Percentiles rank a stretch among this genome's conserved stretches.
Conservation (phyloP, 768 basidiomycete species). For the Tricholomella constricta region DNA sequence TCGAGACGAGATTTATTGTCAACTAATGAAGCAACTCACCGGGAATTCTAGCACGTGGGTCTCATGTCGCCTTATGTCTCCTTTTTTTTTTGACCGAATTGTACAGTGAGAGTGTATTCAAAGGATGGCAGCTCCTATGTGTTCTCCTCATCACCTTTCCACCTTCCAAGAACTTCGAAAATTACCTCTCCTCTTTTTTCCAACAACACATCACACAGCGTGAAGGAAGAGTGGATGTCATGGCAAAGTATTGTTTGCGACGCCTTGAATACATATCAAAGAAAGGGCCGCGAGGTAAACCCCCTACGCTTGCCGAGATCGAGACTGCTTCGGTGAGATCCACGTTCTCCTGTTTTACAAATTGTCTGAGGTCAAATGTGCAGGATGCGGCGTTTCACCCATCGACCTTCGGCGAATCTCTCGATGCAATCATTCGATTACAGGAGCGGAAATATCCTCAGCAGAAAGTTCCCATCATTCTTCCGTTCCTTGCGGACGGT, state of each 20-base stretch:
- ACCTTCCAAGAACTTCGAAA: constrained; percentile 91
- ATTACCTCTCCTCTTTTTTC: constrained; percentile 81
- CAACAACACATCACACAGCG: constrained; percentile 64
- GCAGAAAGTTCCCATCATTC: constrained; percentile 86
- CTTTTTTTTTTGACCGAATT: constrained; percentile 5
- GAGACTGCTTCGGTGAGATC: constrained; percentile 80
- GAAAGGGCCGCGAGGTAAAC: constrained; percentile 85
- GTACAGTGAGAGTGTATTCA: constrained; percentile 78
- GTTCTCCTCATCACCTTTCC: constrained; percentile 91
- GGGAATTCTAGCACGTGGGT: constrained; percentile 79
- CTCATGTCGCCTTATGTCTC: neutral
- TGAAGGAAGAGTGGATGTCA: constrained; percentile 81
- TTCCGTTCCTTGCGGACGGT: constrained; percentile 91
- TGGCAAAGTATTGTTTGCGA: constrained; percentile 90
- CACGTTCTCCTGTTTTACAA: neutral
- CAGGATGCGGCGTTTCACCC: constrained; percentile 94
- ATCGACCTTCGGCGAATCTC: constrained; percentile 89
- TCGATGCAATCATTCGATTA: constrained; percentile 80
- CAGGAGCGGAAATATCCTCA: constrained; percentile 87
- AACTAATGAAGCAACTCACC: constrained; percentile 88
- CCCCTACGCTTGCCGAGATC: constrained; percentile 82
- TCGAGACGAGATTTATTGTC: constrained; percentile 92
- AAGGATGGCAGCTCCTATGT: constrained; percentile 92
- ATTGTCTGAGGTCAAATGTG: constrained; percentile 11
- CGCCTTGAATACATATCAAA: constrained; percentile 72